Base-by-base conservation (phyloP, 1,139 yeast genomes). In the Debaryomyces psychrophilus region DNA sequence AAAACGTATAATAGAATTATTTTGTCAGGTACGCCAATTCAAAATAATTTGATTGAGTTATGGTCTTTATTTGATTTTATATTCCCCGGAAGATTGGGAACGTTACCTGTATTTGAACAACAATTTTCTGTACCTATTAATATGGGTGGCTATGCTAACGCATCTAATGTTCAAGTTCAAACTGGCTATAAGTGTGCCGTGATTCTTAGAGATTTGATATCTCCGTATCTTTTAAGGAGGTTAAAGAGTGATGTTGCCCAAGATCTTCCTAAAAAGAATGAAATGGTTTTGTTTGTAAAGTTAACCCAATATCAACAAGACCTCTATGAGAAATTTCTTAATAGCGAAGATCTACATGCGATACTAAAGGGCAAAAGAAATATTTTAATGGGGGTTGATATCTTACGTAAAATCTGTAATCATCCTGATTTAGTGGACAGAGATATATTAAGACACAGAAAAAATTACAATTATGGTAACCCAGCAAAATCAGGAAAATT, bases 81-180 rank as follows among this genome's bases (percentile, higher is more conserved):
- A 4, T 92, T 87, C 58, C 99, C 99, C 0, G 99, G 99, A 0
- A 71, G 96, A 48, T 67, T 93, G 27, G 99, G 99, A 0, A 95
- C 99, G 0, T 69, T 93, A 17, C 99, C 99, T 0, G 93, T 95
- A 0, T 93, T 93, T 59, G 96, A 92, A 62, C 86, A 81, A 46
- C 97, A 93, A 61, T 93, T 93, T 64, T 87, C 97, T 1, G 75
- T 85, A 2, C 99, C 99, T 0, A 95, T 93, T 35, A 92, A 90
- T 59, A 79, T 89, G 66, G 99, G 99, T n/a, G 99, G 99, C 0
- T 93, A 95, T 65, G 96, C 99, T 2, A 93, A 93, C 69, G 99
- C 99, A 0, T 85, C 95, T 1, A 93, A 93, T 63, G 82, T 93
- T 4, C 98, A 95, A 61, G 98, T 95, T 0, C 98, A 93, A 61